Conservation (phyloP, 2,329 filamentous ascomycete genomes). For the Alternaria sp. region DNA sequence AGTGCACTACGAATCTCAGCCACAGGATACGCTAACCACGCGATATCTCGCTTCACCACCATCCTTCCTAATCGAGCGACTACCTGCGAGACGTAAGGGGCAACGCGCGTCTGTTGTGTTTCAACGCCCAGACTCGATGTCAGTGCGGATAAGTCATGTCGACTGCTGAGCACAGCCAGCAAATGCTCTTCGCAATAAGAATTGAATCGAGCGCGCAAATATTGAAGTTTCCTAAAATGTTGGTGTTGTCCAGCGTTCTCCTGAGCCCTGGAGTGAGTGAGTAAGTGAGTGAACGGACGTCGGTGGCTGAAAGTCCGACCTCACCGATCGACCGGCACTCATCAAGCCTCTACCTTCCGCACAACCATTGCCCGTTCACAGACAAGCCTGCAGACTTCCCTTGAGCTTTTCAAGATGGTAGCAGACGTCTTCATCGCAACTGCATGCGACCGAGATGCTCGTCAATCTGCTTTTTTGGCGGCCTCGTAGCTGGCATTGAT, state of each 20-base stretch:
- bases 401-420: neutral
- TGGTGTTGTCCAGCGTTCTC: too few relatives aligned
- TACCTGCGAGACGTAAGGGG: constrained; percentile 14
- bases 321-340: neutral
- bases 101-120: neutral
- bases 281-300: neutral
- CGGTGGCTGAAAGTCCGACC: neutral
- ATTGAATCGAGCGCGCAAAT: too few relatives aligned
- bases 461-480: neutral
- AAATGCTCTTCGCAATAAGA: too few relatives aligned
- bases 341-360: neutral
- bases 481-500: neutral
- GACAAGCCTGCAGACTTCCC: neutral
- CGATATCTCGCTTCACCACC: constrained; percentile 4
- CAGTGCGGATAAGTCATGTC: neutral
- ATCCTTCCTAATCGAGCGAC: constrained; percentile 22
- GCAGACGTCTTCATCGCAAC: neutral
- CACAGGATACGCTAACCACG: constrained; percentile 5
- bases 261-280: too few relatives aligned
- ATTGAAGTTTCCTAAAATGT: too few relatives aligned
- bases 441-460: neutral
- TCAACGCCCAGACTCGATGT: neutral
- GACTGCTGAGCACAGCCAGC: too few relatives aligned
- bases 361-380: neutral
- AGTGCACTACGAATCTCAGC: neutral